Conservation (phyloP, 345 rosid genomes). For the Sonneratia caseolaris region DNA sequence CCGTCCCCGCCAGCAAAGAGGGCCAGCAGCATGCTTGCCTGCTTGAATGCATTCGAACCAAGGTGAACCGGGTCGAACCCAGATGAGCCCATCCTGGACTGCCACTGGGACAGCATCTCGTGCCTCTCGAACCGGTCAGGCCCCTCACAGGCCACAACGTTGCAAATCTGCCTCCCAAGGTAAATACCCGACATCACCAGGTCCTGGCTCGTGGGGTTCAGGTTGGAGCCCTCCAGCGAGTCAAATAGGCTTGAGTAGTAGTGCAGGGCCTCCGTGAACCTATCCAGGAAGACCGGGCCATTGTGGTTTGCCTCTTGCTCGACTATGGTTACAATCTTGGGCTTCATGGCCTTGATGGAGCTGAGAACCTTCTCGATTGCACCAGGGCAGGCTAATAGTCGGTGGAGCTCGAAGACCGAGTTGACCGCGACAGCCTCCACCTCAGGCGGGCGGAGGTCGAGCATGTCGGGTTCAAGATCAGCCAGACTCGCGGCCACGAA, state of each 20-base stretch:
- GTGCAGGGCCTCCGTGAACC: slow-evolving; percentile 75
- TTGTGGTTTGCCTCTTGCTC: slow-evolving; percentile 95
- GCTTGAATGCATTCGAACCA: slow-evolving; percentile 85
- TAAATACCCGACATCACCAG: slow-evolving; percentile 62
- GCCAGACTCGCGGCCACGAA: slow-evolving; percentile 52
- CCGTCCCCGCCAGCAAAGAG: slow-evolving; percentile 76
- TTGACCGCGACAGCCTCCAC: slow-evolving; percentile 65
- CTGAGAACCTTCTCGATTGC: slow-evolving; percentile 47
- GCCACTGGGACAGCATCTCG: slow-evolving; percentile 61
- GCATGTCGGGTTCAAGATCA: slow-evolving; percentile 63
- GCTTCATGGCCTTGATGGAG: slow-evolving; percentile 46
- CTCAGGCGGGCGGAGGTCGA: slow-evolving; percentile 37
- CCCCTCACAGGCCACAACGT: slow-evolving; percentile 87
- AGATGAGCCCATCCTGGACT: slow-evolving; percentile 38
- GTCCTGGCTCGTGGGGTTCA: too few relatives aligned
- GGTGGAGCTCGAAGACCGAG: slow-evolving; percentile 69
- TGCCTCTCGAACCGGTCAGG: slow-evolving; percentile 68
- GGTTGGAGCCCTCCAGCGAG: slow-evolving; percentile 57
- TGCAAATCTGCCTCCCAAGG: slow-evolving; percentile 69
- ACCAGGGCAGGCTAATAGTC: slow-evolving; percentile 48
- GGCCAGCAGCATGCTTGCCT: slow-evolving; percentile 79
- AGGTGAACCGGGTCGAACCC: slow-evolving; percentile 69
- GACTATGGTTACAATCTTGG: slow-evolving; percentile 66
- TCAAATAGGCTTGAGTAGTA: slow-evolving; percentile 83
- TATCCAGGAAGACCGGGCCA: slow-evolving; percentile 52